phyloP scores from a whole-genome alignment of 2,329 filamentous ascomycete species.

The Colletotrichum plurivorum region DNA sequence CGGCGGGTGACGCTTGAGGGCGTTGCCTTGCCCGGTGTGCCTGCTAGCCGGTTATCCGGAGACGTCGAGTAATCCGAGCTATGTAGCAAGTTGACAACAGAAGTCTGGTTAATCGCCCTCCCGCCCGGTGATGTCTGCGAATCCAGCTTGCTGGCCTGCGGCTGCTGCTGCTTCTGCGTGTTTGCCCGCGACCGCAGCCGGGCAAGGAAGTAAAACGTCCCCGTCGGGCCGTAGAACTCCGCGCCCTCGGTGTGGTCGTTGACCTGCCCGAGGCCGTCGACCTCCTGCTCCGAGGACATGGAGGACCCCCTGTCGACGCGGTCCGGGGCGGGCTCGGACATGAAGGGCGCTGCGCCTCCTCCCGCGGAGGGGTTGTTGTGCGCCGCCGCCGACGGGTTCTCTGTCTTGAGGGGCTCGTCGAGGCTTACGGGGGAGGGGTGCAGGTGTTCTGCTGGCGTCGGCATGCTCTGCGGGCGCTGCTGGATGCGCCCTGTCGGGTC shows the following conservation, averaged over 20 bases:
- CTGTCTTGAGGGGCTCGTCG: slow-evolving; percentile 33
- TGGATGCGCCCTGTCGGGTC: slow-evolving; percentile 15
- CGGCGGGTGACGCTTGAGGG: slow-evolving; percentile 13
- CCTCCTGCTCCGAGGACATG: slow-evolving; percentile 32
- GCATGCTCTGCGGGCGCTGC: slow-evolving; percentile 18
- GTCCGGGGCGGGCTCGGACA: not conserved
- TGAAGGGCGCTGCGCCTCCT: not conserved
- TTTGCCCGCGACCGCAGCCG: slow-evolving; percentile 36
- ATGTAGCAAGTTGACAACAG: slow-evolving; percentile 42
- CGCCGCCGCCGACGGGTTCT: not conserved
- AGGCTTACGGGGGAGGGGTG: slow-evolving; percentile 33
- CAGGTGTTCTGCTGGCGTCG: slow-evolving; percentile 4
- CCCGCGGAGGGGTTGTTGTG: too few relatives aligned
- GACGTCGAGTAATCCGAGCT: slow-evolving; percentile 42
- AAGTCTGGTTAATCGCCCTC: slow-evolving; percentile 29
- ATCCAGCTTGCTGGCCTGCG: not conserved
- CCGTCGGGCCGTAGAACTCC: slow-evolving; percentile 40
- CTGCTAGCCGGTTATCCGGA: slow-evolving; percentile 26
- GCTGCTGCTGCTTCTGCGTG: slow-evolving; percentile 26
- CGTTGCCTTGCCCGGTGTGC: slow-evolving; percentile 24
- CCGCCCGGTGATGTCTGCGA: not conserved
- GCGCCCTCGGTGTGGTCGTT: slow-evolving; percentile 40
- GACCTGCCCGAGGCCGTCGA: slow-evolving; percentile 36
- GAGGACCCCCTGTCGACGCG: slow-evolving; percentile 18
- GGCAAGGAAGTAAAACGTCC: slow-evolving; percentile 39